Conservation (phyloP, 2,329 filamentous ascomycete species). For the Arthroderma sp. region DNA sequence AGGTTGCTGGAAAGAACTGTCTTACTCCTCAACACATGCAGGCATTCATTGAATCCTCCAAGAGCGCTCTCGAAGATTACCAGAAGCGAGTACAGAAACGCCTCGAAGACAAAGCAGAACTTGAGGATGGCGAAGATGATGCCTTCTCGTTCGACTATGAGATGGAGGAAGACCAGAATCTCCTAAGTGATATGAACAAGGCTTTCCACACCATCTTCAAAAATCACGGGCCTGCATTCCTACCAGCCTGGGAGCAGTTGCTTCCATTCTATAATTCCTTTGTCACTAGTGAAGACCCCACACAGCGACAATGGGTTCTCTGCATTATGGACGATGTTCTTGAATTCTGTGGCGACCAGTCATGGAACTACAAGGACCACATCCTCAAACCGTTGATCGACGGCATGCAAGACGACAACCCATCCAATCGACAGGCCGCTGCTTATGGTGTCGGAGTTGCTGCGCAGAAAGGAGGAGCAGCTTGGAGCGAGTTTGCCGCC, state of each 20-base stretch:
- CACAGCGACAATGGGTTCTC: conserved; percentile 94
- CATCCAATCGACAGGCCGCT: conserved; percentile 88
- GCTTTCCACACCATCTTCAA: conserved; percentile 99
- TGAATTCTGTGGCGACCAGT: conserved; percentile 86
- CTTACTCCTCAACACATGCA: conserved; percentile 68
- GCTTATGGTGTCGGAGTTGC: conserved; percentile 94
- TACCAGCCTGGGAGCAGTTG: conserved; percentile 76
- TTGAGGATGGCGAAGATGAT: conserved; percentile 81
- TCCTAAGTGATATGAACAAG: conserved; percentile 99
- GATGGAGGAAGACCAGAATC: conserved; percentile 91
- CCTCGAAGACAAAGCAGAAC: conserved; percentile 69
- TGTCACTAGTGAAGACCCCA: conserved; percentile 67
- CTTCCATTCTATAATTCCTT: conserved; percentile 78
- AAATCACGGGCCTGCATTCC: conserved; percentile 74
- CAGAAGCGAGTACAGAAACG: conserved; percentile 73
- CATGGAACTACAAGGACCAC: conserved; percentile 71
- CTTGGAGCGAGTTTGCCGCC: conserved; percentile 79
- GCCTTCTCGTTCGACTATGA: conserved; percentile 77
- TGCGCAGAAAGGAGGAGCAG: conserved; percentile 75
- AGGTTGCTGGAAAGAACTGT: conserved; percentile 79
- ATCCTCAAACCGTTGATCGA: conserved; percentile 78
- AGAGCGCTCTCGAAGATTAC: conserved; percentile 83
- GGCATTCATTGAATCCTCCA: conserved; percentile 74
- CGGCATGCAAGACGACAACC: conserved; percentile 72
- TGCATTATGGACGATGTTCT: conserved; percentile 98